Base-by-base conservation (phyloP, 116 monocot species). In the Papilionanthe hybrid region DNA sequence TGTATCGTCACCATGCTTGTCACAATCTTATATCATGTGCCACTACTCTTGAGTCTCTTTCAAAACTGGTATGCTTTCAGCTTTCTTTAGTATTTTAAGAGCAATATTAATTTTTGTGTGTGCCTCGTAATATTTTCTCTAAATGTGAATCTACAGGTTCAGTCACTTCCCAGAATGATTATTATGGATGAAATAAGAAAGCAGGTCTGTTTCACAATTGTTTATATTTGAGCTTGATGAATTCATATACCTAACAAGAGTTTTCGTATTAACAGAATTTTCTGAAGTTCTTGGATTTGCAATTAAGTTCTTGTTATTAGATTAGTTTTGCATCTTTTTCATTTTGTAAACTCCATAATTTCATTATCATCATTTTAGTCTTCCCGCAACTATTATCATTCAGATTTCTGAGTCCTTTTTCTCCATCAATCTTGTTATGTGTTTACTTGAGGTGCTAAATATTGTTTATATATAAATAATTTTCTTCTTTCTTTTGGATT, bases 101-200 rank as follows among this genome's bases (percentile, higher is more conserved):
- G 29, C 50, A 32, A 60, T 15, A 5, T 69, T 32, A 74, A 75
- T 78, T n/a, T 28, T 44, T 20, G 18, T 4, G 73, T 25, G 12
- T 76, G 45, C 22, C 18, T 72, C 27, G 32, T 50, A 72, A 58
- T 53, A 49, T 78, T 22, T 1, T 66, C 32, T 29, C 63, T 43
- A 60, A 56, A 37, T 83, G 22, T 50, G 49, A 32, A 25, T 75
- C 28, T 25, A 18, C 89, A 97, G 97, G 94, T 94, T 77, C 88
- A 91, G 76, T 97, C 97, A 71, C 94, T 97, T 83, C 97, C 97
- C 60, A 92, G 97, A 86, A 97, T 94, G 97, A 97, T 97, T 78
- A 91, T 97, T 53, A 88, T 88, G 84, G 92, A 97, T 87, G 97
- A 94, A 86, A 97, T 97, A 77, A 92, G 97, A 77, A 97, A 91